phyloP scores from a whole-genome alignment of 148 eudicot genomes.

The Chenopodium formosanum region DNA sequence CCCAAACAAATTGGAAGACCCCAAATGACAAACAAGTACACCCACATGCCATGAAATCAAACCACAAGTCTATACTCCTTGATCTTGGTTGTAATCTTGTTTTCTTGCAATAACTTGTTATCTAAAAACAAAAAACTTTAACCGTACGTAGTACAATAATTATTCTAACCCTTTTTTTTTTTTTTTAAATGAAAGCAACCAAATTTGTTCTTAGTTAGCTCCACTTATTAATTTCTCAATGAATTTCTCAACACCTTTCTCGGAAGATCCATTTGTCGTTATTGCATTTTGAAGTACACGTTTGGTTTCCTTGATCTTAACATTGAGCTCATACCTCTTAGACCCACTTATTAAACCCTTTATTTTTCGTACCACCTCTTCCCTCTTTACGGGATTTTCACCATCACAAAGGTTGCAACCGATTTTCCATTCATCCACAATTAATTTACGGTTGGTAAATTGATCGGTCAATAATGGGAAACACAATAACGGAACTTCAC shows the following conservation, averaged over 20 bases:
- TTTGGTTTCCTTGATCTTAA: conserved; percentile 16
- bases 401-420: conserved; percentile 25
- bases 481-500: conserved; percentile 23
- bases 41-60: no score
- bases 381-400: conserved; percentile 12
- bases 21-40: no score
- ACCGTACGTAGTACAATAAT: no score
- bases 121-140: no score
- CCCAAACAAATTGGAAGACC: no score
- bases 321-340: conserved; percentile 4
- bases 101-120: no score
- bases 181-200: no score
- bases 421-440: conserved; percentile 35
- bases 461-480: conserved; percentile 31
- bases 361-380: conserved; percentile 17
- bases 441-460: conserved; percentile 27
- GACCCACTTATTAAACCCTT: conserved; percentile 5
- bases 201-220: not conserved
- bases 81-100: no score
- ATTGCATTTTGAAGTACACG: conserved; percentile 10
- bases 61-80: no score
- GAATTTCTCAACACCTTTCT: conserved; percentile 19
- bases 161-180: not conserved
- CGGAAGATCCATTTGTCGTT: conserved; percentile 11
- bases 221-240: conserved; percentile 7